Evolutionary conservation across 1,139 yeast genomes (phyloP), one percentile per base, ranked within the genome.

Genomic region (Protomyces lactucae-debilis): DNA sequence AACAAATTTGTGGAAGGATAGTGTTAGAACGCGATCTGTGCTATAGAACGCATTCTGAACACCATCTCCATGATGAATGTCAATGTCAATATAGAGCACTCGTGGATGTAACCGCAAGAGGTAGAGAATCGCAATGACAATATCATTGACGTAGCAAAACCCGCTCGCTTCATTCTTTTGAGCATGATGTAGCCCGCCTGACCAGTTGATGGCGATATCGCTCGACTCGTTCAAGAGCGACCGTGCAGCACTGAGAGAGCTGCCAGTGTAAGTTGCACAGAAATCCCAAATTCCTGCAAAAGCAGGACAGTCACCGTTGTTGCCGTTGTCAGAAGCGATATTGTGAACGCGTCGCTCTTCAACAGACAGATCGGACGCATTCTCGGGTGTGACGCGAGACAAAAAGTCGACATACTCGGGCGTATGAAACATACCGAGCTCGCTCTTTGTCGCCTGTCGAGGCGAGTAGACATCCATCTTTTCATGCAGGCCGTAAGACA

Each of bases 101-200:
- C 98, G 80, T 4, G 98, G 92, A 73, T 90, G 95, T 68, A 87
- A 87, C 68, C 97, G 80, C 69, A 93, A 79, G 65, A 93, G 76
- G 71, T 92, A 89, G 65, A 93, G 76, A 46, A 92, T 89, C 43
- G 96, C 90, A 66, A 93, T 77, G 0, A 92, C 99, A 70, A 93
- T 93, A 75, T 93, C 99, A 75, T 93, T 93, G 60, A 91, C 88
- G 73, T 92, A 93, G 74, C 99, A 93, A 72, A 93, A 93, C 23
- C 99, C 99, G 52, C 92, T 85, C 2, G 98, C 97, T 72, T 89
- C 96, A 66, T 83, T 86, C 75, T 93, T 93, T 73, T 93, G 93
- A 6, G 99, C 98, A 74, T 93, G 99, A 75, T 93, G 99, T 57
- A 93, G 79, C 0, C 99, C 99, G 54, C 99, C 99, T 16, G 95